Base-by-base conservation (phyloP, 2,329 filamentous ascomycete genomes). In the Fusarium sp. region DNA sequence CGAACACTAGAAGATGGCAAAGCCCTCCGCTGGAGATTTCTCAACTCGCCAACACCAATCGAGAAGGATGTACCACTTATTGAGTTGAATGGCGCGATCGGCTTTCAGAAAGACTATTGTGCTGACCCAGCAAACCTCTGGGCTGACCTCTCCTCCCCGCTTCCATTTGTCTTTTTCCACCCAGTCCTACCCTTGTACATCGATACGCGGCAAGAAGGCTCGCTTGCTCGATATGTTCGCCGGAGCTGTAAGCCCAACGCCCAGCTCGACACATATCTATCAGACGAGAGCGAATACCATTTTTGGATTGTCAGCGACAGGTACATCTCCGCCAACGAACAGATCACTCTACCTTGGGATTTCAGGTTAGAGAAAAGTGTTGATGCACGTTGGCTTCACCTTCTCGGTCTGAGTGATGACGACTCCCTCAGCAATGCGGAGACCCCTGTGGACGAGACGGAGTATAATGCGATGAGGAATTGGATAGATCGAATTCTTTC, bases 221-320 rank as follows among this genome's bases (percentile, higher is more conserved):
- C 93, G 6, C 83, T 89, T 36, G 90, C 96, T 59, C 92, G 96
- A 44, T 98, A 96, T 76, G 90, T 97, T n/a, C 89, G 96, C 58
- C 89, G 95, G 70, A 98, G 96, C 74, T 99, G 96, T 82, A 89
- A 88, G 65, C 93, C 96, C 2, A 99, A 98, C 75, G 89, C 96
- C n/a, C 87, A 88, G 33, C 84, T 98, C 73, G 94, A 96, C 76
- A 97, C 94, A 0, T 92, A 94, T 70, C 88, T 98, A 47, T 93
- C 93, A 3, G 90, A 89, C 46, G 86, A 87, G 5, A 90, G 89
- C 2, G 91, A 95, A 69, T 97, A 95, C 76, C 93, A 96, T 76
- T 97, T 98, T 78, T 98, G 95, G 88, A 91, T 98, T 67, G 89
- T 97, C 62, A 94, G 94, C 73, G 93, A 93, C 72, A 88, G 92